Evolutionary conservation across 129 eudicot species (phyloP).

Genomic region (Ambrosia artemisiifolia): DNA sequence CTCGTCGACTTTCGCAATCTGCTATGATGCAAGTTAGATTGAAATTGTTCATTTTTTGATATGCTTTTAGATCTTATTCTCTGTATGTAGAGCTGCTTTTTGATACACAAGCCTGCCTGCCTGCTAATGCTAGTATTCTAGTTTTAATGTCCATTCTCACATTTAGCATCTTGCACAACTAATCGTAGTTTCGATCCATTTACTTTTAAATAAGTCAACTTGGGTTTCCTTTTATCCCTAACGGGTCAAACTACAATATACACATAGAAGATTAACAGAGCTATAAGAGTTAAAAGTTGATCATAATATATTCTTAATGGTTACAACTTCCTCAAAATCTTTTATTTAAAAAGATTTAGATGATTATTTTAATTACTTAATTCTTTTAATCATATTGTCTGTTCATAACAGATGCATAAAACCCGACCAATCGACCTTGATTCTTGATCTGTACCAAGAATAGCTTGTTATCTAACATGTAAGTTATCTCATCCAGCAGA

Average conservation of each 20-base stretch:
- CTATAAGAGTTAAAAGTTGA: background rate
- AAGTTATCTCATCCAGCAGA: no score
- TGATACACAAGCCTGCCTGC: slow-evolving; percentile 9
- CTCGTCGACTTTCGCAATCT: slow-evolving; percentile 36
- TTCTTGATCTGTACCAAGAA: no score
- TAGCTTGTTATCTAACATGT: no score
- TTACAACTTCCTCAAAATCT: background rate
- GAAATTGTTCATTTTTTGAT: slow-evolving; percentile 4
- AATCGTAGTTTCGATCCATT: background rate
- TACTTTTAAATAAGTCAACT: background rate
- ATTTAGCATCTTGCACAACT: background rate
- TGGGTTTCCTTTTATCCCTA: background rate
- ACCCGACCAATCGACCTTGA: no score
- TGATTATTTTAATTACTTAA: no score
- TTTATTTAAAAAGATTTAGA: no score
- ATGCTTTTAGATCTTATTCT: slow-evolving; percentile 21
- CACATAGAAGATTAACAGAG: background rate
- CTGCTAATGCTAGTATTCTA: slow-evolving; percentile 22
- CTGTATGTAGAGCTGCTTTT: slow-evolving; percentile 15
- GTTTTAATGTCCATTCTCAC: slow-evolving; percentile 7
- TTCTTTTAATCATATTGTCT: no score
- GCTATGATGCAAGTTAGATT: slow-evolving; percentile 47
- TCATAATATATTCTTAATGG: background rate
- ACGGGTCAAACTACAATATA: background rate
- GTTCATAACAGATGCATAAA: background rate